Percentiles rank a stretch among this genome's conserved stretches.
Conservation (phyloP, 2,329 filamentous ascomycete genomes). For the Stachybotrys chlorohalonatus region DNA sequence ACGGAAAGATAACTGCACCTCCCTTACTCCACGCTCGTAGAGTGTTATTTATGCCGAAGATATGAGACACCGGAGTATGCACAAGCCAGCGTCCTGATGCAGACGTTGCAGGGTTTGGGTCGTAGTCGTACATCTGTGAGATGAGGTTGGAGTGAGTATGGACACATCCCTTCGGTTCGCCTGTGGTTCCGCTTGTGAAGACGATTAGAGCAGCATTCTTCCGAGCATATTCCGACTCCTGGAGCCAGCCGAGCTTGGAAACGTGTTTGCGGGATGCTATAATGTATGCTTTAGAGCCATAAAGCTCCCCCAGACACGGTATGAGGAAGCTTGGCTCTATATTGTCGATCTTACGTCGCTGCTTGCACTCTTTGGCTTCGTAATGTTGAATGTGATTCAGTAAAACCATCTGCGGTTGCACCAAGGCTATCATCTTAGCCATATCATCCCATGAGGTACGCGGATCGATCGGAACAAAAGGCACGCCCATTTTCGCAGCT, state of each 20-base stretch:
- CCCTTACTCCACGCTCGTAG: conserved; percentile 27
- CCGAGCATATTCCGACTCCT: neutral
- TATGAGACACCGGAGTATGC: conserved; percentile 27
- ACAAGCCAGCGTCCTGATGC: conserved; percentile 24
- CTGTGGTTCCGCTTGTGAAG: conserved; percentile 42
- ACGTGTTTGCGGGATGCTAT: neutral
- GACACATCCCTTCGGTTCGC: conserved; percentile 34
- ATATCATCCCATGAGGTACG: conserved; percentile 12
- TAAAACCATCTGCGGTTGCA: conserved; percentile 16
- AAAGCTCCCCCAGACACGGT: neutral
- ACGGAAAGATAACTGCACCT: conserved; percentile 24
- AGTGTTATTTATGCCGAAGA: conserved; percentile 29
- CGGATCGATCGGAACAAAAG: conserved; percentile 25
- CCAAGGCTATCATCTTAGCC: conserved; percentile 10
- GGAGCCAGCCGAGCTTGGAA: neutral
- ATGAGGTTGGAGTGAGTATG: conserved; percentile 30
- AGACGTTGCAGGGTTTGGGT: conserved; percentile 19
- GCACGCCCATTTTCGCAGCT: conserved; percentile 21
- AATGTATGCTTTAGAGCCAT: neutral
- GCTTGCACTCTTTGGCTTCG: no score
- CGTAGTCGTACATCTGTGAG: conserved; percentile 25
- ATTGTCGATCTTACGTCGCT: no score
- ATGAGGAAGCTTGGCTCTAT: neutral
- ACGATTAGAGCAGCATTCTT: conserved; percentile 27
- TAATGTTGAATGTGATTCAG: neutral